These are phyloP conservation scores for Puccinia polysora DNA, from an alignment of 1,284 basidiomycete species.

Conservation along the genomic window DNA sequence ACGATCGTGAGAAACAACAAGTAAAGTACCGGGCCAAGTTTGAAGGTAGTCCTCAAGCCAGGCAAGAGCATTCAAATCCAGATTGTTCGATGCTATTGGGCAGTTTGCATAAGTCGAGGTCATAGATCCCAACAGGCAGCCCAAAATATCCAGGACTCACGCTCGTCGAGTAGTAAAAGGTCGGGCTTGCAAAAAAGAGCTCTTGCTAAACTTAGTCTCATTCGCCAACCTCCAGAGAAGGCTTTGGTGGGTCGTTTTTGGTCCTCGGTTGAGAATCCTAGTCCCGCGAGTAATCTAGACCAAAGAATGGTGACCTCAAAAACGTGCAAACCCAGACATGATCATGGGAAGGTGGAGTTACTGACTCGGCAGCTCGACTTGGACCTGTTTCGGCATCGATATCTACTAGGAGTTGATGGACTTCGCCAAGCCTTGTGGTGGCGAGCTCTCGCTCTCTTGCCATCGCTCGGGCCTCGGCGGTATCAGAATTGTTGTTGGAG, in stretches of 20 bases:
- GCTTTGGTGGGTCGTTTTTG: constrained; percentile 57
- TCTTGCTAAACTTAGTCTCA: constrained; percentile 58
- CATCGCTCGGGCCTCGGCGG: constrained; percentile 63
- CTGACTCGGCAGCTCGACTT: constrained; percentile 77
- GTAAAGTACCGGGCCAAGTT: constrained; percentile 87
- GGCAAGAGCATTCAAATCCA: constrained; percentile 71
- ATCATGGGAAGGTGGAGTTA: constrained; percentile 62
- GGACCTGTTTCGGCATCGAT: constrained; percentile 98
- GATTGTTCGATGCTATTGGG: constrained; percentile 77
- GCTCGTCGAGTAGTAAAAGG: constrained; percentile 79
- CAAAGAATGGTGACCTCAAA: constrained; percentile 62
- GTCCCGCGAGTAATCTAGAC: constrained; percentile 55
- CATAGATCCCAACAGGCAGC: neutral
- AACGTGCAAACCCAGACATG: constrained; percentile 60
- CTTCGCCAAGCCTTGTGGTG: constrained; percentile 76
- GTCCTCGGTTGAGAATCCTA: constrained; percentile 11
- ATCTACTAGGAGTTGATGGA: constrained; percentile 82
- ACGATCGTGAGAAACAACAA: constrained; percentile 97
- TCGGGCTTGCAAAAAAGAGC: constrained; percentile 88
- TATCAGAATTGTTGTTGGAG: constrained; percentile 44
- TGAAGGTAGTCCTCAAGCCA: constrained; percentile 87
- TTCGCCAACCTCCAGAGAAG: constrained; percentile 95
- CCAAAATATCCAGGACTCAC: neutral
- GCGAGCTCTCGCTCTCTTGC: constrained; percentile 75
- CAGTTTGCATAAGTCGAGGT: neutral